These are phyloP conservation scores for Brasenia schreberi DNA, from an alignment of 164 flowering plant species.

Conservation along the genomic window DNA sequence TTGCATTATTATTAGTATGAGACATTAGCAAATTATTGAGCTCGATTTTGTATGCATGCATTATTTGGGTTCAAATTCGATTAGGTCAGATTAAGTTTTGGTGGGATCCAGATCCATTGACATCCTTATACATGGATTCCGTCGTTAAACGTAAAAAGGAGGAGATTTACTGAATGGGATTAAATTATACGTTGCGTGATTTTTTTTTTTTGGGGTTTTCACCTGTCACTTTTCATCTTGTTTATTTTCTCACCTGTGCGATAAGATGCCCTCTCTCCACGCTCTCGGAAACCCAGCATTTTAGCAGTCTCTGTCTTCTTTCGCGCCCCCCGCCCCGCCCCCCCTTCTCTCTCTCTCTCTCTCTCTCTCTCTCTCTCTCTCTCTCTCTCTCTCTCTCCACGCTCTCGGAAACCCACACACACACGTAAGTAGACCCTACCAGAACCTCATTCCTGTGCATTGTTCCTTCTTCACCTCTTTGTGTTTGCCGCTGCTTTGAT, in stretches of 20 bases:
- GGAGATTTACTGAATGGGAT: neutral
- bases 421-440: slow-evolving; percentile 46
- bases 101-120: too few species aligned
- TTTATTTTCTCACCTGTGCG: slow-evolving; percentile 7
- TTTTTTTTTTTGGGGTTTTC: neutral
- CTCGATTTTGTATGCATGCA: too few species aligned
- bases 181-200: neutral
- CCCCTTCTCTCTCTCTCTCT: neutral
- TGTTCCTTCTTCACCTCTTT: slow-evolving; percentile 2
- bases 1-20: too few species aligned
- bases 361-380: neutral
- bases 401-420: too few species aligned
- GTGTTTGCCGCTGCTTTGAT: slow-evolving; percentile 1
- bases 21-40: too few species aligned
- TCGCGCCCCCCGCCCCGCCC: neutral
- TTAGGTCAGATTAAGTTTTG: too few species aligned
- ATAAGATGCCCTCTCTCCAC: slow-evolving; percentile 11
- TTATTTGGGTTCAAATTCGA: too few species aligned
- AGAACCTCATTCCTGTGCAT: slow-evolving; percentile 4
- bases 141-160: neutral
- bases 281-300: slow-evolving; percentile 34
- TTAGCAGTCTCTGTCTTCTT: slow-evolving; percentile 29
- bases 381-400: slow-evolving; percentile 2
- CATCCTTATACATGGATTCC: neutral
- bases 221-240: neutral